Base-by-base conservation (phyloP, 805 yeast genomes). In the Suhomyces emberorum region DNA sequence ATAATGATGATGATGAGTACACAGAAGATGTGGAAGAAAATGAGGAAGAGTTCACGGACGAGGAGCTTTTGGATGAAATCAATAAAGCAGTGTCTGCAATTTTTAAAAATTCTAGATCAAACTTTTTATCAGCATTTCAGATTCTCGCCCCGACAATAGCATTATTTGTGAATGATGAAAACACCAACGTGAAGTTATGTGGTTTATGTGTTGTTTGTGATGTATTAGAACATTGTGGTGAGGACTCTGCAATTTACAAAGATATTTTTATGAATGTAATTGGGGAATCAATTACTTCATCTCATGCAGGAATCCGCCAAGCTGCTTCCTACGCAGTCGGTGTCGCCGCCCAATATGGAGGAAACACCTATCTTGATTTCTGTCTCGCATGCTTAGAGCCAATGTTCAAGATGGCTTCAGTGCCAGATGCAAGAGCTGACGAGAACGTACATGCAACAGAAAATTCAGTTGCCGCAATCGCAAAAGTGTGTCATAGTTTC, bases 381-480 rank as follows among this genome's bases (percentile, higher is more conserved):
- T 76, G 83, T 35, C 57, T 85, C 18, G 76, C 82, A 7, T 74
- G 88, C n/a, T 65, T 91, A 45, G 87, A 80, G 44, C 79, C 87
- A 14, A 72, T 93, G 59, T 74, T 83, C 51, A 80, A 80, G 47
- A 76, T 88, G 63, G 75, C 83, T 14, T 69, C 77, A 26, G 78
- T 79, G 16, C 88, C 95, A 6, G 95, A 87, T 46, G 82, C 95
- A 2, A 79, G 85, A 44, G 76, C 80, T n/a, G 95, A 86, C 28
- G 96, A 85, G 39, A 88, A 88, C 52, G 61, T 85, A 27, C 74
- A 75, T 38, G 95, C 97, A 4, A 88, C 97, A 2, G 98, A 93
- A 59, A 84, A 83, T 52, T 82, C 88, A 9, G 70, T 82, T 40
- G 76, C 86, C 3, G 78, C 97, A 1, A 81, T 93, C 45, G 91